Evolutionary conservation across 129 eudicot genomes (phyloP).

Genomic region (Sambucus nigra): DNA sequence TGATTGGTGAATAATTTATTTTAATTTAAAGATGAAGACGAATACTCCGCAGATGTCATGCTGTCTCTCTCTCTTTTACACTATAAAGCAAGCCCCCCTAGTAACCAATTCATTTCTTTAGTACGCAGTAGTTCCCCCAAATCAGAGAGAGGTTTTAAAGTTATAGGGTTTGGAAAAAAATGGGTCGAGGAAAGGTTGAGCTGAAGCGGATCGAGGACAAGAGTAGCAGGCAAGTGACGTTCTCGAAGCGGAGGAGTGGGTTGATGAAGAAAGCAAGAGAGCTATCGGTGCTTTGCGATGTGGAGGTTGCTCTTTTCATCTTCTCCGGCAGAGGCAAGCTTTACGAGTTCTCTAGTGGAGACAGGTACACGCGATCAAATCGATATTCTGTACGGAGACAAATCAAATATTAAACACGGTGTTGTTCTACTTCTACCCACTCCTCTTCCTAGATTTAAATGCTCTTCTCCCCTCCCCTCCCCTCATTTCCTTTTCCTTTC

Average conservation of each 20-base stretch:
- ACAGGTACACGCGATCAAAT: constrained; percentile 6
- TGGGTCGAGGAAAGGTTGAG: constrained; percentile 15
- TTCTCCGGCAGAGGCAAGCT: constrained; percentile 15
- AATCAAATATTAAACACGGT: too few relatives aligned
- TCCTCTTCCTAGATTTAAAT: too few relatives aligned
- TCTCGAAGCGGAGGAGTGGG: constrained; percentile 15
- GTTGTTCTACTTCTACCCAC: too few relatives aligned
- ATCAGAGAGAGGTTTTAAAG: neutral
- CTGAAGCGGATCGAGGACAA: constrained; percentile 13
- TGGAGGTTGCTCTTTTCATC: constrained; percentile 15
- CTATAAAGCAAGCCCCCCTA: neutral
- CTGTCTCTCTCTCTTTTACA: neutral
- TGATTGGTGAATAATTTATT: too few relatives aligned
- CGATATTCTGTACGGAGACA: too few relatives aligned
- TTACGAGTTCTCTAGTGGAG: constrained; percentile 15
- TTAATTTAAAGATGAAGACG: neutral
- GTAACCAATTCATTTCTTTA: neutral
- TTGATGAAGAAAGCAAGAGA: constrained; percentile 21
- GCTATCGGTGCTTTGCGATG: constrained; percentile 19
- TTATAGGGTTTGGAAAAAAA: constrained; percentile 2
- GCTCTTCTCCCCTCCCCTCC: too few relatives aligned
- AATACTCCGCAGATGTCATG: neutral
- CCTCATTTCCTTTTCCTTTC: neutral
- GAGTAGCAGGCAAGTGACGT: constrained; percentile 17
- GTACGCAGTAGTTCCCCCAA: neutral